Conservation (phyloP, 192 early-diverging fungal genomes). For the Rhizophagus prolifer region DNA sequence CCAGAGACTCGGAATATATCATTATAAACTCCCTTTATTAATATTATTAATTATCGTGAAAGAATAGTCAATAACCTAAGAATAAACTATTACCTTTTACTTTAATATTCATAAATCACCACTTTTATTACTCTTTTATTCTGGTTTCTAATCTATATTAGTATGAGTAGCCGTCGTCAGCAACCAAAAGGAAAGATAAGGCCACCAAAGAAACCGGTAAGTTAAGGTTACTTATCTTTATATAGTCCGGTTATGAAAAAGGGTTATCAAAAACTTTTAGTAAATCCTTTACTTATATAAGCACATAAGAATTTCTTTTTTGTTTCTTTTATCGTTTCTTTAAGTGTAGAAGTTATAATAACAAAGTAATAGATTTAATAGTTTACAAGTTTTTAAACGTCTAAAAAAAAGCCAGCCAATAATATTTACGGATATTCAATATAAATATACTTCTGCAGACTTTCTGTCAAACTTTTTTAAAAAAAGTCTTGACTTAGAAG, state of each 20-base stretch:
- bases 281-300: background rate
- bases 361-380: background rate
- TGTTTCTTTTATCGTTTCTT: background rate
- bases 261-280: background rate
- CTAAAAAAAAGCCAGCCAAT: constrained; percentile 9
- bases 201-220: constrained; percentile 35
- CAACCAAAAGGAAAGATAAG: constrained; percentile 30
- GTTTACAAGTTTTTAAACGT: background rate
- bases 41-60: background rate
- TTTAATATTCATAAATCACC: background rate
- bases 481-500: background rate
- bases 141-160: background rate
- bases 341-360: background rate
- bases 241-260: background rate
- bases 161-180: background rate
- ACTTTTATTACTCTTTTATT: background rate
- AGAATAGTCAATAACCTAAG: background rate
- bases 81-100: background rate
- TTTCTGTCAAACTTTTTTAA: background rate
- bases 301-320: background rate
- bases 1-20: background rate
- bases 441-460: constrained; percentile 9
- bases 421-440: constrained; percentile 10
- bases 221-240: background rate
- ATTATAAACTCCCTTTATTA: background rate